Evolutionary conservation across 2,329 filamentous ascomycete species (phyloP).

Genomic region (Sarocladium oryzae): DNA sequence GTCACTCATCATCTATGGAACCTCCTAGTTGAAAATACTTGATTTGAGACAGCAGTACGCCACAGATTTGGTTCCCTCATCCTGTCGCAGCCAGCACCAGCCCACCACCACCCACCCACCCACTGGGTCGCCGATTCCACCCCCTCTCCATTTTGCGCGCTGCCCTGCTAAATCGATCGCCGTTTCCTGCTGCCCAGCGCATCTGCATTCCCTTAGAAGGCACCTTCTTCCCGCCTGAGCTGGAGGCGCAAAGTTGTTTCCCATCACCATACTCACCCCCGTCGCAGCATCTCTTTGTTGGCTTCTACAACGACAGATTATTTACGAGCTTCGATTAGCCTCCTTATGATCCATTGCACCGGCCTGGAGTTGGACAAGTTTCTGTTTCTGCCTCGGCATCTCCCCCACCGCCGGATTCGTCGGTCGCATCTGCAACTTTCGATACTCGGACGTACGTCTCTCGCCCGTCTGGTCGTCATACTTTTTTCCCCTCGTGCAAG

Average conservation of each 20-base stretch:
- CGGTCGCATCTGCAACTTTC: not conserved
- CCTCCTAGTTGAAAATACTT: no score
- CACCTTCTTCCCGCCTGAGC: conserved; percentile 2
- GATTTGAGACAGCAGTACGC: not conserved
- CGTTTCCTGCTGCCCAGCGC: not conserved
- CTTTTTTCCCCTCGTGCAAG: conserved; percentile 1
- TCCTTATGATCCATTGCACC: not conserved
- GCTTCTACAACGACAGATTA: not conserved
- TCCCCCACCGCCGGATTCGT: not conserved
- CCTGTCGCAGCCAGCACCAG: not conserved
- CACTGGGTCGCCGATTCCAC: not conserved
- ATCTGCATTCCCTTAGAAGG: not conserved
- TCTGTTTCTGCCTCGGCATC: not conserved
- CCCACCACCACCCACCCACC: not conserved
- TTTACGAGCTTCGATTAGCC: not conserved
- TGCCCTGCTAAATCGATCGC: not conserved
- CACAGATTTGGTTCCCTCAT: not conserved
- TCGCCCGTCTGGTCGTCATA: no score
- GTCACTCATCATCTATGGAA: not conserved
- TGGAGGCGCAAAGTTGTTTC: not conserved
- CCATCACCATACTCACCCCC: not conserved
- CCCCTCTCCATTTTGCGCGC: not conserved
- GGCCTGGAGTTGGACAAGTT: not conserved
- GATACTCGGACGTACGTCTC: no score
- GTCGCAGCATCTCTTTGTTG: not conserved